Evolutionary conservation across 23 red algal species (phyloP).

Genomic region (Gracilaria gracilis): DNA sequence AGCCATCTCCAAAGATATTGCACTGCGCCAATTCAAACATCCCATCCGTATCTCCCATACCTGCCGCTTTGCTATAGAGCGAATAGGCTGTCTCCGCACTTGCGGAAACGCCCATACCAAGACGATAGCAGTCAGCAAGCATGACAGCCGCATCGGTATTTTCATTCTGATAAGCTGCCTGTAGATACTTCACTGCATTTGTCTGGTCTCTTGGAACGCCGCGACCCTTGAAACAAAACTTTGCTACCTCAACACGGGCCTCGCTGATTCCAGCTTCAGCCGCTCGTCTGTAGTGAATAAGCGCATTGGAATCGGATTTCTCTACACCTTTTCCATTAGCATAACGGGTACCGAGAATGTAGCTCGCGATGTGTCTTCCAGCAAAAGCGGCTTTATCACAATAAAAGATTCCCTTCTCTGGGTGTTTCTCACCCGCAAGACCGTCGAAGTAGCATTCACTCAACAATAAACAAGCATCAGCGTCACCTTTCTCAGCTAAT

Average conservation of each 20-base stretch:
- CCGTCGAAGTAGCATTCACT: constrained; percentile 69
- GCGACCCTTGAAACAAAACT: constrained; percentile 38
- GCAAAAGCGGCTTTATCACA: constrained; percentile 33
- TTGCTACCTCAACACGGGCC: constrained; percentile 41
- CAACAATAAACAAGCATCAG: constrained; percentile 20
- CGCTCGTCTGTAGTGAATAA: constrained; percentile 27
- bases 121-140: constrained; percentile 46
- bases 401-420: constrained; percentile 30
- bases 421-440: constrained; percentile 8
- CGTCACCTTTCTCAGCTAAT: constrained; percentile 21
- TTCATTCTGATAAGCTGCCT: constrained; percentile 2
- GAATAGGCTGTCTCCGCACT: constrained; percentile 2
- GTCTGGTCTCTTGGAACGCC: constrained; percentile 15
- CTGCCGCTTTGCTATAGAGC: constrained; percentile 37
- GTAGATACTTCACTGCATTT: constrained; percentile 37
- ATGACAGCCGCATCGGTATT: constrained; percentile 29
- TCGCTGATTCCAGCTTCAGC: constrained; percentile 22
- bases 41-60: constrained; percentile 26
- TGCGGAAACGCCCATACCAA: constrained; percentile 40
- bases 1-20: constrained; percentile 56
- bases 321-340: constrained; percentile 37
- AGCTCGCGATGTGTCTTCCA: constrained; percentile 43
- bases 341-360: constrained; percentile 49
- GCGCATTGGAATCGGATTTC: constrained; percentile 14
- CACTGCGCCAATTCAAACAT: constrained; percentile 58